Percentiles rank a stretch among this genome's conserved stretches.
Conservation (phyloP, 1,139 yeast genomes). For the Ogataea hybrid region DNA sequence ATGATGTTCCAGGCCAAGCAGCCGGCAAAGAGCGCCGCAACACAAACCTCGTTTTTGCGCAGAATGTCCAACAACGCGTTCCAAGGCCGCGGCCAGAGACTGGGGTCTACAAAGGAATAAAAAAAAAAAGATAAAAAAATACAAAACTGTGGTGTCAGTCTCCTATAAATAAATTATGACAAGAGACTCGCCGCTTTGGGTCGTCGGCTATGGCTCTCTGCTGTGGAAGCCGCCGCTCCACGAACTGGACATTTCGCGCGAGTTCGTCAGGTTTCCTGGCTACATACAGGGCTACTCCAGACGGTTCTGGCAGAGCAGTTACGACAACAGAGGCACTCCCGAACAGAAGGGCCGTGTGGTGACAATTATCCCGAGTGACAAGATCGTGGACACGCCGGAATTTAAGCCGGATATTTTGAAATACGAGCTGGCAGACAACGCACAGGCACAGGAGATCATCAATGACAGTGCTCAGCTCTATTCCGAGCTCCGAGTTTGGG, state of each 20-base stretch:
- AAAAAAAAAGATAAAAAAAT: no score
- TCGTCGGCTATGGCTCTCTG: conserved; percentile 88
- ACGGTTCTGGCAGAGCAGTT: conserved; percentile 88
- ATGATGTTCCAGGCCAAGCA: conserved; percentile 17
- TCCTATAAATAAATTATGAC: conserved; percentile 1
- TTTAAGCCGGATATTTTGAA: conserved; percentile 47
- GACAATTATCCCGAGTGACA: conserved; percentile 62
- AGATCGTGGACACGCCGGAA: conserved; percentile 42
- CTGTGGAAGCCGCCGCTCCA: conserved; percentile 91
- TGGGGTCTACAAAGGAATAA: conserved; percentile 22
- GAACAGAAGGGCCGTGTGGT: conserved; percentile 85
- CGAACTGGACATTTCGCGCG: conserved; percentile 30
- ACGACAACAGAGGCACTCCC: conserved; percentile 89
- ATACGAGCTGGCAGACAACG: conserved; percentile 36
- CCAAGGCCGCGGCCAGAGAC: conserved; percentile 27
- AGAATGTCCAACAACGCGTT: conserved; percentile 21
- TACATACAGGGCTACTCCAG: conserved; percentile 72
- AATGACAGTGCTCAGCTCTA: conserved; percentile 30
- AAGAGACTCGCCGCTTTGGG: conserved; percentile 48
- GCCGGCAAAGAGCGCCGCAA: conserved; percentile 3
- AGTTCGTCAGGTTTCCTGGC: conserved; percentile 65
- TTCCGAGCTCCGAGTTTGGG: conserved; percentile 59
- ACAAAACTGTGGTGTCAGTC: conserved; percentile 1
- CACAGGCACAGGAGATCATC: conserved; percentile 10
- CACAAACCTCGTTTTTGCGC: conserved; percentile 18